phyloP scores from a whole-genome alignment of 768 basidiomycete genomes.

The Rhizopogon sp. region DNA sequence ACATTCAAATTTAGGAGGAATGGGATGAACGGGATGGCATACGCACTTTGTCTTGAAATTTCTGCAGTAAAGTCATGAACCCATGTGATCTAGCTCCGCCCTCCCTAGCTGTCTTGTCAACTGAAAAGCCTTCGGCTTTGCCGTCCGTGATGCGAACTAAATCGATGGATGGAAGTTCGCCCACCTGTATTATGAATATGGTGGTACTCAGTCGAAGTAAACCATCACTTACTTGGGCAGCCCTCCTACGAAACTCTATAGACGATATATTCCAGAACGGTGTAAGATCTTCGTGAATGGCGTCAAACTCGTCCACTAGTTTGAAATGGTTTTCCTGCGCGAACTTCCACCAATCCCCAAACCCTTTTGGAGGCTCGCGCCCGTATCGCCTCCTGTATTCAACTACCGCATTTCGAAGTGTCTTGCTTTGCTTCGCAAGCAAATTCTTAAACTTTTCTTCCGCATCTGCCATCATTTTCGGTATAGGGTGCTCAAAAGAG shows the following conservation, averaged over 20 bases:
- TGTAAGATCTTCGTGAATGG: slow-evolving; percentile 69
- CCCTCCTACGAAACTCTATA: slow-evolving; percentile 63
- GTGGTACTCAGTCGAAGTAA: not conserved
- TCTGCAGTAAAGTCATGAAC: slow-evolving; percentile 69
- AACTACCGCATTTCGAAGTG: slow-evolving; percentile 68
- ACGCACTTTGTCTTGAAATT: slow-evolving; percentile 60
- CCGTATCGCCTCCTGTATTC: slow-evolving; percentile 81
- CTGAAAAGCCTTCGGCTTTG: slow-evolving; percentile 49
- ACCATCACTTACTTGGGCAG: slow-evolving; percentile 43
- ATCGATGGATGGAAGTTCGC: slow-evolving; percentile 77
- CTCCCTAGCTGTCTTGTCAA: slow-evolving; percentile 55
- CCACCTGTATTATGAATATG: slow-evolving; percentile 44
- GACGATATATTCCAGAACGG: slow-evolving; percentile 81
- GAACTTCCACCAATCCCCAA: slow-evolving; percentile 88
- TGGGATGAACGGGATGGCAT: not conserved
- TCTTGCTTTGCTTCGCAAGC: slow-evolving; percentile 72
- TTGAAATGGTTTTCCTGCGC: slow-evolving; percentile 65
- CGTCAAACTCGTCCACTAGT: slow-evolving; percentile 89
- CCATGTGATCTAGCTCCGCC: slow-evolving; percentile 75
- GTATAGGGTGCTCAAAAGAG: slow-evolving; percentile 68
- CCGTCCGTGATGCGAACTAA: slow-evolving; percentile 77
- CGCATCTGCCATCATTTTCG: slow-evolving; percentile 78
- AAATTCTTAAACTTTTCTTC: slow-evolving; percentile 65
- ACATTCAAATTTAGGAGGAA: not conserved
- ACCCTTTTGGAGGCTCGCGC: slow-evolving; percentile 82